Evolutionary conservation across 805 yeast genomes (phyloP), one percentile per base, ranked within the genome.

Genomic region (Tetrapisispora phaffii): DNA sequence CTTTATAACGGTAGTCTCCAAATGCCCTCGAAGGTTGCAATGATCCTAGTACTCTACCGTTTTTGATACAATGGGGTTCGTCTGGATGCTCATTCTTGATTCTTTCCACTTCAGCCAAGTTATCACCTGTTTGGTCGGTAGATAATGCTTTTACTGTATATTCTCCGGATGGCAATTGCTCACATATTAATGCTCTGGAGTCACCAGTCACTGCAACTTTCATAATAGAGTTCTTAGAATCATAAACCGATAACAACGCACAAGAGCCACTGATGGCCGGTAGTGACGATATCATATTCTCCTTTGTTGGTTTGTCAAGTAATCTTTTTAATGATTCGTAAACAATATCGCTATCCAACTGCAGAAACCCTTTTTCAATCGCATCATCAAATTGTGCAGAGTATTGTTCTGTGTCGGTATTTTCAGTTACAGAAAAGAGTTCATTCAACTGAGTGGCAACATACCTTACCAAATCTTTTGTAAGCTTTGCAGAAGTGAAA

Each of bases 181-280:
- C 77, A 7, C 96, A 96, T 34, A 90, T 69, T 19, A 93, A 75
- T 0, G 96, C 97, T 50, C 98, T 73, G 0, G 97, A 89, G 61
- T 93, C 98, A 42, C 98, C 98, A 0, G 97, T 80, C 6, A 90
- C 95, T 0, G 98, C 97, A 31, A 93, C 95, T 52, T 86, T 81
- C 54, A 93, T 72, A 26, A 74, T 66, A 44, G 78, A 74, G 21
- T 86, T 70, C 43, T 75, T 74, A 0, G 95, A 78, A 64, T 93
- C 96, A 65, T 83, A 93, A 55, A 86, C 81, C 2, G 95, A 79
- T 47, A 93, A 70, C 50, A 93, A 71, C 0, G 95, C 97, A 68
- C 98, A 93, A 1, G 97, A 82, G 0, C 98, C 98, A 2, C 95
- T 83, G 35, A 94, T 72, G 2, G 97, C 98, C 4, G 98, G 96